Evolutionary conservation across 2,329 filamentous ascomycete species (phyloP).

Genomic region (Cryphonectria japonica): DNA sequence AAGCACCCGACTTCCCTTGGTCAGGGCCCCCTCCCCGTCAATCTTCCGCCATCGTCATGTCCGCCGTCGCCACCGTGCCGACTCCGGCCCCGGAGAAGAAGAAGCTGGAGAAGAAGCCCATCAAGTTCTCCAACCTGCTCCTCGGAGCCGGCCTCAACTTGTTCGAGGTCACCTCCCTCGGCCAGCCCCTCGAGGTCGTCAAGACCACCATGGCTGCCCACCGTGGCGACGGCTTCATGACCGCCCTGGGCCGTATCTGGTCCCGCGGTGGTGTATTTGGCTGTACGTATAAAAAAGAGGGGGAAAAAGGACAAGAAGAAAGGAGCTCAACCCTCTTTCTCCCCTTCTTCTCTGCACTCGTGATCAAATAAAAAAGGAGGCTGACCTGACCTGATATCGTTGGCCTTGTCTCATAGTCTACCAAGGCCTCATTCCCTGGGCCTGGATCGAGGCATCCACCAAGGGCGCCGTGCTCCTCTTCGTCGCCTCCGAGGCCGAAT

Average conservation of each 20-base stretch:
- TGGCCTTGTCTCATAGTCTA: slow-evolving; percentile 67
- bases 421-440: slow-evolving; percentile 99
- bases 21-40: slow-evolving; percentile 76
- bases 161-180: slow-evolving; percentile 77
- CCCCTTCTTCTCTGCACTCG: neutral
- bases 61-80: slow-evolving; percentile 59
- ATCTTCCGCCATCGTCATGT: slow-evolving; percentile 60
- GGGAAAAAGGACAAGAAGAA: too few species aligned
- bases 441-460: slow-evolving; percentile 99
- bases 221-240: slow-evolving; percentile 82
- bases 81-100: slow-evolving; percentile 50
- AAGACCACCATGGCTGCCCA: slow-evolving; percentile 99
- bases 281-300: slow-evolving; percentile 65
- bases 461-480: slow-evolving; percentile 99
- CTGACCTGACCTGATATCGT: neutral
- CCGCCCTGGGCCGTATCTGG: slow-evolving; percentile 88
- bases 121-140: slow-evolving; percentile 99
- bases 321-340: too few species aligned
- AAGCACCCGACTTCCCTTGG: slow-evolving; percentile 93
- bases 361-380: neutral
- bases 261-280: slow-evolving; percentile 88
- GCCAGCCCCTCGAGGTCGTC: slow-evolving; percentile 91
- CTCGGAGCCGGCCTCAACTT: slow-evolving; percentile 92
- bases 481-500: slow-evolving; percentile 97
- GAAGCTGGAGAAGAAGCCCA: slow-evolving; percentile 93